phyloP scores from a whole-genome alignment of 1,284 basidiomycete species.

The Microbotryum silenes-acaulis region DNA sequence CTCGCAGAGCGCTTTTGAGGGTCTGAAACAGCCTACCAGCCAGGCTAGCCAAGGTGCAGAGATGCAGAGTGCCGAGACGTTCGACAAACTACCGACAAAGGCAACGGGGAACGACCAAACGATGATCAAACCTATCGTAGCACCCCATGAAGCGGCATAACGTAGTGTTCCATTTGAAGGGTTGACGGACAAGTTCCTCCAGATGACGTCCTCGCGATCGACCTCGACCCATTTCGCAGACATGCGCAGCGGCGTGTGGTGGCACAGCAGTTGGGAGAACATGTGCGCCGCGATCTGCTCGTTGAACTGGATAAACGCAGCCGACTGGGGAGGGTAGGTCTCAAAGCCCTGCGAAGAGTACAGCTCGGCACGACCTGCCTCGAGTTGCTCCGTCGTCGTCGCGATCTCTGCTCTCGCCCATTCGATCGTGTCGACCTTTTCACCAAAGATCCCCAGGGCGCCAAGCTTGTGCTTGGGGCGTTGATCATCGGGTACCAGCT shows the following conservation, averaged over 20 bases:
- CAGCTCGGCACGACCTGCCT: constrained; percentile 56
- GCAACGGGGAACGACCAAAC: constrained; percentile 57
- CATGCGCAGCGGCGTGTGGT: constrained; percentile 53
- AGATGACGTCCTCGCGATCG: constrained; percentile 77
- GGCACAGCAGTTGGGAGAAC: constrained; percentile 47
- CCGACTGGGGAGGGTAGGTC: constrained; percentile 50
- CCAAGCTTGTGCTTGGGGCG: constrained; percentile 75
- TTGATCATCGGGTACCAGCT: constrained; percentile 54
- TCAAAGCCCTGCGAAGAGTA: constrained; percentile 43
- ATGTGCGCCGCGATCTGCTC: constrained; percentile 88
- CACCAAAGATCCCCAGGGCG: constrained; percentile 53
- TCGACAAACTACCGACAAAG: constrained; percentile 78
- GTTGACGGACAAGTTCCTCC: constrained; percentile 78
- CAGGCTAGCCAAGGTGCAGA: constrained; percentile 67
- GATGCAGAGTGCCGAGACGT: constrained; percentile 63
- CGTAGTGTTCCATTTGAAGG: constrained; percentile 73
- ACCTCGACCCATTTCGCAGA: constrained; percentile 54
- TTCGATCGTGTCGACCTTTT: constrained; percentile 82
- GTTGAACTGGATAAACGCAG: constrained; percentile 82
- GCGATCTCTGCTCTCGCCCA: constrained; percentile 63
- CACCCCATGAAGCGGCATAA: constrained; percentile 46
- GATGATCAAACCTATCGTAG: constrained; percentile 56
- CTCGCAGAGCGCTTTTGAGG: no score
- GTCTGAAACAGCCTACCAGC: constrained; percentile 45
- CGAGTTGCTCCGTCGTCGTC: constrained; percentile 48